Conservation (phyloP, 228 moss, liverwort and hornwort genomes). For the Sphagnum magellanicum region DNA sequence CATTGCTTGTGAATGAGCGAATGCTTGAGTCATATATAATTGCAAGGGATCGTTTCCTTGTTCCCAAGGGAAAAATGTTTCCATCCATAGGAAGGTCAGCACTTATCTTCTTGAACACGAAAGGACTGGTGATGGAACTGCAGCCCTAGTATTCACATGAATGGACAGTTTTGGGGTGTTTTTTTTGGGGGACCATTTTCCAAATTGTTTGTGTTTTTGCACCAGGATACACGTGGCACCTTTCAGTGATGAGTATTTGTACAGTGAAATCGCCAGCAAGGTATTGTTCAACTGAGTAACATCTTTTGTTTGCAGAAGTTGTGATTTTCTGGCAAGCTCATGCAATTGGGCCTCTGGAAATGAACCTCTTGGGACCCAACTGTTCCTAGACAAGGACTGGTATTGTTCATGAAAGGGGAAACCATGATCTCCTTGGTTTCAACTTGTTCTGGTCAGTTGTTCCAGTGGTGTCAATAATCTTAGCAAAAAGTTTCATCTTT, state of each 20-base stretch:
- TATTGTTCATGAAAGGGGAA: no score
- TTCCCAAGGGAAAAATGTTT: conserved; percentile 58
- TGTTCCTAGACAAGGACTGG: no score
- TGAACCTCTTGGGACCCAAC: no score
- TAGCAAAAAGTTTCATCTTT: no score
- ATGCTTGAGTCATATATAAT: conserved; percentile 65
- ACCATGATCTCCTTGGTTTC: no score
- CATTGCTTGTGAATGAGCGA: conserved; percentile 18
- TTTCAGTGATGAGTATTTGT: conserved; percentile 59
- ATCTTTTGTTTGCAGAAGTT: neutral
- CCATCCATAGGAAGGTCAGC: conserved; percentile 46
- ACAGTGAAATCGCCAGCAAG: conserved; percentile 63
- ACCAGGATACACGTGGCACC: conserved; percentile 59
- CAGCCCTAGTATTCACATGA: no score
- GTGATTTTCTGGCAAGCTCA: neutral
- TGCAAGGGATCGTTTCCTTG: conserved; percentile 55
- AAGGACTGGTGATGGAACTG: no score
- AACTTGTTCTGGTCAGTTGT: no score
- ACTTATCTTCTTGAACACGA: neutral
- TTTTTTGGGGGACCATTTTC: no score
- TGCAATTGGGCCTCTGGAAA: no score
- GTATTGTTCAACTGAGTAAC: conserved; percentile 5
- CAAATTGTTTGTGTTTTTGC: neutral
- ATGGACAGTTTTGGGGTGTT: no score
- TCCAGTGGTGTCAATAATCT: no score